phyloP scores from a whole-genome alignment of 768 basidiomycete genomes.

The Butyriboletus loyo region DNA sequence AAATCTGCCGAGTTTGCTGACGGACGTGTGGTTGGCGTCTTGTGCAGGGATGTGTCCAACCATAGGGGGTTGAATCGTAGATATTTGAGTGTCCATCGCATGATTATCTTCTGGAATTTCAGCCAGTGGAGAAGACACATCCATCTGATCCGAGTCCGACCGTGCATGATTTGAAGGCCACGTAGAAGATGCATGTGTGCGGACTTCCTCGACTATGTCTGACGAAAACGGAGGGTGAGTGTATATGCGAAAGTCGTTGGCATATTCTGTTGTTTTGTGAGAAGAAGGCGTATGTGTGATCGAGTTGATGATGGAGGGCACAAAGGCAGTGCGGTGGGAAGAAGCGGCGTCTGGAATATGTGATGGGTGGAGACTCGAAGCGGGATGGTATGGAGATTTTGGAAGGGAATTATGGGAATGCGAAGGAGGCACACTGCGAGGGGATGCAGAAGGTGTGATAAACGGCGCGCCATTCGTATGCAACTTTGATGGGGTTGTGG shows the following conservation, averaged over 20 bases:
- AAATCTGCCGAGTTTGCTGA: constrained; percentile 56
- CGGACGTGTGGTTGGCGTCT: constrained; percentile 40
- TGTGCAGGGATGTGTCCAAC: constrained; percentile 37
- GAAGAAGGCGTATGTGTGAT: constrained; percentile 30
- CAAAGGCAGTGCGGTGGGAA: constrained; percentile 54
- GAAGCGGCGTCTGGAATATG: constrained; percentile 47
- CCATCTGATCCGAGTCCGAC: constrained; percentile 48
- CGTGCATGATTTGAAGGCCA: constrained; percentile 32
- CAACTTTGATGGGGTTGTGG: constrained; percentile 37
- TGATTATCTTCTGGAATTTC: constrained; percentile 43
- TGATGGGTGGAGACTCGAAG: constrained; percentile 36
- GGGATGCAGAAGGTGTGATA: constrained; percentile 40
- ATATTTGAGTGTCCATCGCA: constrained; percentile 47
- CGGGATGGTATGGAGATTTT: constrained; percentile 37
- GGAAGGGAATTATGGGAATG: constrained; percentile 47
- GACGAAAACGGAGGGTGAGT: constrained; percentile 34
- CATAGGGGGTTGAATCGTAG: constrained; percentile 44
- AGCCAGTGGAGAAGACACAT: constrained; percentile 46
- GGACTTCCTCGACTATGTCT: constrained; percentile 29
- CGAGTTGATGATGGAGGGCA: constrained; percentile 37
- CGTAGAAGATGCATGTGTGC: constrained; percentile 18
- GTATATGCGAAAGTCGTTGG: constrained; percentile 32
- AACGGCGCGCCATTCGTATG: constrained; percentile 35
- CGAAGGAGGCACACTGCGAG: constrained; percentile 45
- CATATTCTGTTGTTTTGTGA: constrained; percentile 35